Evolutionary conservation across 495 filamentous ascomycete species (phyloP).

Genomic region (Glarea lozoyensis): DNA sequence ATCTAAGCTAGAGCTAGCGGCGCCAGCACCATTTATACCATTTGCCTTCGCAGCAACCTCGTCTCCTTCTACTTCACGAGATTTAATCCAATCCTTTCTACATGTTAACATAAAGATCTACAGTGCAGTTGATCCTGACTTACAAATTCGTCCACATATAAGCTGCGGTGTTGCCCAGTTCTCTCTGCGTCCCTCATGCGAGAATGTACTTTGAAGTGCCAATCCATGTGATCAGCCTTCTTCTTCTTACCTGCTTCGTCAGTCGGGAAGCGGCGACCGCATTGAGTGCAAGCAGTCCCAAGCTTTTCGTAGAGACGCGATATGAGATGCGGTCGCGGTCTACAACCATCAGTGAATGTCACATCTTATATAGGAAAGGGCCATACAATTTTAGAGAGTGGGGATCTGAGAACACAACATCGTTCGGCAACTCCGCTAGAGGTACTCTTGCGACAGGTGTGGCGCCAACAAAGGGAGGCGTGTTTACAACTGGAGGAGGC

Average conservation of each 20-base stretch:
- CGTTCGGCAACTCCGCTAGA: conserved; percentile 36
- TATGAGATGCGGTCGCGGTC: conserved; percentile 66
- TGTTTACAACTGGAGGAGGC: not conserved
- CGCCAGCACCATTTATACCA: conserved; percentile 24
- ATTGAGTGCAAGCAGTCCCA: conserved; percentile 81
- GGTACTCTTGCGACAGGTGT: conserved; percentile 15
- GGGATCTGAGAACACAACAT: conserved; percentile 54
- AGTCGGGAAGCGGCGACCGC: conserved; percentile 74
- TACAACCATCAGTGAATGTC: conserved; percentile 30
- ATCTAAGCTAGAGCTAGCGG: conserved; percentile 19
- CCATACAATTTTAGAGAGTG: conserved; percentile 74
- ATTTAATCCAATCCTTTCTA: conserved; percentile 75
- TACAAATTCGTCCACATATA: conserved; percentile 89
- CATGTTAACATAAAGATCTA: conserved; percentile 19
- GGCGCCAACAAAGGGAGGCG: not conserved
- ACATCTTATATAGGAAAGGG: conserved; percentile 16
- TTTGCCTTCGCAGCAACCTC: conserved; percentile 13
- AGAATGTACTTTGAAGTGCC: conserved; percentile 93
- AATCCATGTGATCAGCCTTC: conserved; percentile 92
- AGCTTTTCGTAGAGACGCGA: conserved; percentile 65
- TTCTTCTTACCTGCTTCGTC: conserved; percentile 69
- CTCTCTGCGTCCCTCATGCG: conserved; percentile 74
- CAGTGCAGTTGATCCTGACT: no score
- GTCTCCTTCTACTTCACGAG: conserved; percentile 64
- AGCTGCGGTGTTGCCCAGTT: conserved; percentile 78